These are phyloP conservation scores for Trypanosoma rangeli DNA, from an alignment of 208 protist genomes.

Conservation along the genomic window DNA sequence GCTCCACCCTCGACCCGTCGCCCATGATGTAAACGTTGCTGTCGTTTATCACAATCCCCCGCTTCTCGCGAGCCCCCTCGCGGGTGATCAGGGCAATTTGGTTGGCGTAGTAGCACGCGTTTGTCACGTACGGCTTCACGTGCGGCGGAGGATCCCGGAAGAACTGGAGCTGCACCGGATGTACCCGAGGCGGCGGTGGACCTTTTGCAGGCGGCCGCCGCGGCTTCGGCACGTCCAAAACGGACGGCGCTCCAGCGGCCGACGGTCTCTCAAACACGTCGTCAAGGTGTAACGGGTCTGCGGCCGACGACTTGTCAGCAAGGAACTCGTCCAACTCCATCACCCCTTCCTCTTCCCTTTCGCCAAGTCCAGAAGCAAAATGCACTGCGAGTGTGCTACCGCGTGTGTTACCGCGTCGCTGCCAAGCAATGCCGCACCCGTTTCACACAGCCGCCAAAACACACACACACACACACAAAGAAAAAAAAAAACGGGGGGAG, in stretches of 20 bases:
- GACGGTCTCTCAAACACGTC: slow-evolving; percentile 1
- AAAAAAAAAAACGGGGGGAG: slow-evolving; percentile 8
- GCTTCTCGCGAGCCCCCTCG: neutral
- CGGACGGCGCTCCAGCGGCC: neutral
- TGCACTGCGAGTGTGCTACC: neutral
- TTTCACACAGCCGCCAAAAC: too few relatives aligned
- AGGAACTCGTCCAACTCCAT: slow-evolving; percentile 27
- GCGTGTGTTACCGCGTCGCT: neutral
- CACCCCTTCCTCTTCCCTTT: neutral
- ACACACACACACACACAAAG: slow-evolving; percentile 11
- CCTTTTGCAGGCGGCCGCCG: neutral
- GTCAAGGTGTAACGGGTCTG: slow-evolving; percentile 2
- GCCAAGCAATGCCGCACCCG: neutral
- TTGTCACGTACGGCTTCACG: slow-evolving; percentile 22
- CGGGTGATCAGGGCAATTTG: slow-evolving; percentile 6
- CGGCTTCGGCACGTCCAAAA: slow-evolving; percentile 7
- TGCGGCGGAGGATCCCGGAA: slow-evolving; percentile 15
- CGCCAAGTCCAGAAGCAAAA: neutral
- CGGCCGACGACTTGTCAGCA: neutral
- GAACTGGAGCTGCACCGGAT: neutral
- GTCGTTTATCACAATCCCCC: slow-evolving; percentile 22
- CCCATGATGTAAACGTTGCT: slow-evolving; percentile 22
- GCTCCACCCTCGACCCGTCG: slow-evolving; percentile 2
- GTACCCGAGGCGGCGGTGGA: slow-evolving; percentile 7
- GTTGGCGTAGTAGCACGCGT: slow-evolving; percentile 26